A percentile compares a stretch with the other conserved stretches of the same genome.
These are phyloP conservation scores for Tulasnella sp. DNA, from an alignment of 768 basidiomycete species.

Conservation along the genomic window DNA sequence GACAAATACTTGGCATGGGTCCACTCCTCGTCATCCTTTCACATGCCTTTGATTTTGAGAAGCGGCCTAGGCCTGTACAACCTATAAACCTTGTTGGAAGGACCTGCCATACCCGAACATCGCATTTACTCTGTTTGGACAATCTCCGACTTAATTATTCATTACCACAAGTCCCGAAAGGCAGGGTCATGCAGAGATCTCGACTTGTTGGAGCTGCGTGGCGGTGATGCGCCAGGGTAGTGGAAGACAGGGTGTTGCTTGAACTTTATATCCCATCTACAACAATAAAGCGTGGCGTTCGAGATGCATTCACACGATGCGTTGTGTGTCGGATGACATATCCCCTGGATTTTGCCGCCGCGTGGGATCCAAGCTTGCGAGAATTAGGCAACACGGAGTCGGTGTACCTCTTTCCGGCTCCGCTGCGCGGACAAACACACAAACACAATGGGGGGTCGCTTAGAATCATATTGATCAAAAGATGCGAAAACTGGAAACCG, in stretches of 20 bases:
- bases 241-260: background rate
- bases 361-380: background rate
- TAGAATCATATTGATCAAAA: background rate
- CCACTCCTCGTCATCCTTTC: background rate
- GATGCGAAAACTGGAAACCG: background rate
- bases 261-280: background rate
- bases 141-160: conserved; percentile 1
- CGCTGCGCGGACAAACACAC: background rate
- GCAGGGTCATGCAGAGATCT: background rate
- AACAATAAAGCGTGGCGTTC: background rate
- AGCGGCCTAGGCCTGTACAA: conserved; percentile 9
- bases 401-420: background rate
- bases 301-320: background rate
- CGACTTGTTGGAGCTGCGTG: background rate
- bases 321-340: background rate
- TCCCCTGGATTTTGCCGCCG: background rate
- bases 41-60: background rate
- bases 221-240: conserved; percentile 6
- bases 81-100: background rate
- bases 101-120: background rate
- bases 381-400: background rate
- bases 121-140: background rate
- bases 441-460: background rate
- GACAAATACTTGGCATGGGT: background rate
- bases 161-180: background rate